Evolutionary conservation across 139 green algal genomes (phyloP).

Genomic region (Chlorella sp.): DNA sequence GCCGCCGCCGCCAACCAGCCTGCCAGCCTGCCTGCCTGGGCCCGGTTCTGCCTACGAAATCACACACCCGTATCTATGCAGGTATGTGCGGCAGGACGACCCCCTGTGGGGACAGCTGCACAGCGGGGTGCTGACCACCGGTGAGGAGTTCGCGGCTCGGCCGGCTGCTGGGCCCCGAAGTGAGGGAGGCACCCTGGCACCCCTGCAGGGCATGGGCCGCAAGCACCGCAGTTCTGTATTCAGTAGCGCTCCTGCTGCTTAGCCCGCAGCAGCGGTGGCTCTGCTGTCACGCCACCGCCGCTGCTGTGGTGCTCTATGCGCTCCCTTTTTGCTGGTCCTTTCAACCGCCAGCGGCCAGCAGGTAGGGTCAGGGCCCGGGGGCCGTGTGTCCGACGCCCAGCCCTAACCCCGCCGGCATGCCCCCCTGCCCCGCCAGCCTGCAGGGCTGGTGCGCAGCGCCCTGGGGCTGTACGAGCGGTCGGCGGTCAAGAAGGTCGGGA

Average conservation of each 20-base stretch:
- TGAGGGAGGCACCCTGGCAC: background rate
- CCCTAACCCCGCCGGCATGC: background rate
- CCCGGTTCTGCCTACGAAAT: background rate
- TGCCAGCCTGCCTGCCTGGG: background rate
- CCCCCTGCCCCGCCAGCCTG: background rate
- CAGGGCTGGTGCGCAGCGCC: slow-evolving; percentile 52
- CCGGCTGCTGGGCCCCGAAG: background rate
- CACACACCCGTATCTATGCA: background rate
- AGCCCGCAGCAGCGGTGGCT: background rate
- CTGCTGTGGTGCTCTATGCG: background rate
- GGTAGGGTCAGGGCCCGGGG: too few species aligned
- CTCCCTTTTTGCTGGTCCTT: too few species aligned
- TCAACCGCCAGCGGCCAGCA: too few species aligned
- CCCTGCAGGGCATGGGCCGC: too few species aligned
- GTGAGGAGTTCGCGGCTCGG: background rate
- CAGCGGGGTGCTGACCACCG: slow-evolving; percentile 65
- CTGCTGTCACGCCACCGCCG: background rate
- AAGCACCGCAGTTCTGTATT: too few species aligned
- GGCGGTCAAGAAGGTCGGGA: slow-evolving; percentile 44
- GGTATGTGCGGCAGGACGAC: slow-evolving; percentile 63
- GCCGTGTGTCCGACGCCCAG: too few species aligned
- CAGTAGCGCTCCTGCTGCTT: background rate
- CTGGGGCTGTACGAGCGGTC: slow-evolving; percentile 69
- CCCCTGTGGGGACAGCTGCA: slow-evolving; percentile 66
- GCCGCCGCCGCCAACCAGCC: background rate